phyloP scores from a whole-genome alignment of 225 moss, liverwort and hornwort species.

The Lunularia cruciata region DNA sequence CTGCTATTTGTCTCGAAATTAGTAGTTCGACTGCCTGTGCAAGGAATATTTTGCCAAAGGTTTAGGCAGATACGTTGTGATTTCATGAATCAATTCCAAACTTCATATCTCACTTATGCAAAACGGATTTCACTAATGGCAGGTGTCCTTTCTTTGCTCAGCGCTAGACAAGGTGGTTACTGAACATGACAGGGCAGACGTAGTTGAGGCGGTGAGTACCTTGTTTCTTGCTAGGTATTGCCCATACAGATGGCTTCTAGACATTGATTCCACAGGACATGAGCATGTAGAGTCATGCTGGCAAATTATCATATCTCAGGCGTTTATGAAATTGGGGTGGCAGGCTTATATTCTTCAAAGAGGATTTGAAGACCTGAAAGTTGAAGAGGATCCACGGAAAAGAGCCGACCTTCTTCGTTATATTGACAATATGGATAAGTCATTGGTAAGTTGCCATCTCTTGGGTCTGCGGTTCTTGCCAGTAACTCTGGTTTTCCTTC shows the following conservation, averaged over 20 bases:
- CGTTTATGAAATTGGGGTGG: constrained; percentile 6
- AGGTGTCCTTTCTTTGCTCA: constrained; percentile 85
- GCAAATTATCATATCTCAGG: too few relatives aligned
- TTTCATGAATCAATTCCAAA: neutral
- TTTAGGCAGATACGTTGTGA: too few relatives aligned
- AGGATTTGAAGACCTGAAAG: constrained; percentile 75
- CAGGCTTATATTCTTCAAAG: constrained; percentile 71
- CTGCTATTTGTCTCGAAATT: too few relatives aligned
- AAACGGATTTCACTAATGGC: constrained; percentile 18
- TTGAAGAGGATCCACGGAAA: constrained; percentile 75
- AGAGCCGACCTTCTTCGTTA: constrained; percentile 86
- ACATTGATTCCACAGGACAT: too few relatives aligned
- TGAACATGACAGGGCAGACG: constrained; percentile 61
- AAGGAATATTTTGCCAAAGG: too few relatives aligned
- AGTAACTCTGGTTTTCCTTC: neutral
- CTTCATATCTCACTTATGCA: neutral
- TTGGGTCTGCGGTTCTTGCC: neutral
- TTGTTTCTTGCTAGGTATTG: neutral
- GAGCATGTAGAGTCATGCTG: too few relatives aligned
- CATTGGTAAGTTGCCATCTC: constrained; percentile 39
- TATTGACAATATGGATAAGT: constrained; percentile 86
- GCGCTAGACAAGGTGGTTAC: constrained; percentile 74
- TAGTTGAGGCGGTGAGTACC: constrained; percentile 86
- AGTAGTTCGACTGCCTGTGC: too few relatives aligned
- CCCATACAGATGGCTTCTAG: too few relatives aligned